Evolutionary conservation across 2,329 filamentous ascomycete species (phyloP), one percentile per base, ranked within the genome.

Genomic region (Sporothrix curviconia): DNA sequence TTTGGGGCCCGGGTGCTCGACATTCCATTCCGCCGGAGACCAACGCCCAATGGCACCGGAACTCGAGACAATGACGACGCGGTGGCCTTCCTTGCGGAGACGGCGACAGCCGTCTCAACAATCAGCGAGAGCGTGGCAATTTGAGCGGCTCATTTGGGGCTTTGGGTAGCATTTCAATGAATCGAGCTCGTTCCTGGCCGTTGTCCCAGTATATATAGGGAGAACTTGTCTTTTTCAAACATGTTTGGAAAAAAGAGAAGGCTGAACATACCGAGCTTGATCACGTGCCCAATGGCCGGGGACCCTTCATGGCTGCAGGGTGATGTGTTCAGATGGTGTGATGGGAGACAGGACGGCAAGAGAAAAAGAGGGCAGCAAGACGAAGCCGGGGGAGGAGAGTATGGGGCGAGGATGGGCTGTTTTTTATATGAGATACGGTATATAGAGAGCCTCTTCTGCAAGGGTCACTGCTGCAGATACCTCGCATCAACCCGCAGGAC

Each of bases 31-130:
- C 91, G 84, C 58, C 89, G 84, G 60, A 99, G 78, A 7, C 92
- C 94, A 60, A 99, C 91, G 59, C n/a, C 92, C 94, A 72, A 99
- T 95, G 70, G 94, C 94, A 60, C 94, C 94, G 0, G 94, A 99
- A n/a, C n/a, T n/a, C 2, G 94, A 99, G 62, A 97, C 95, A 63
- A 99, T 89, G 71, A 99, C 86, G 53, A 99, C 94, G 66, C 86
- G 85, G 71, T 99, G 92, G 51, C 94, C 94, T 84, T 95, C 88
- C 72, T 92, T 87, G 64, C 86, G 85, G 43, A 99, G 79, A 68
- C 85, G 89, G n/a, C n/a, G 55, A 92, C 87, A 14, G 90, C 91
- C 19, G 94, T 97, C 74, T 97, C 91, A 63, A 97, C 94, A 63
- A 99, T 96, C 60, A 92, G 78, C 60, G 89, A 92, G 57, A 99